phyloP scores from a whole-genome alignment of 305 asterid species.

The Solanum hybrid region DNA sequence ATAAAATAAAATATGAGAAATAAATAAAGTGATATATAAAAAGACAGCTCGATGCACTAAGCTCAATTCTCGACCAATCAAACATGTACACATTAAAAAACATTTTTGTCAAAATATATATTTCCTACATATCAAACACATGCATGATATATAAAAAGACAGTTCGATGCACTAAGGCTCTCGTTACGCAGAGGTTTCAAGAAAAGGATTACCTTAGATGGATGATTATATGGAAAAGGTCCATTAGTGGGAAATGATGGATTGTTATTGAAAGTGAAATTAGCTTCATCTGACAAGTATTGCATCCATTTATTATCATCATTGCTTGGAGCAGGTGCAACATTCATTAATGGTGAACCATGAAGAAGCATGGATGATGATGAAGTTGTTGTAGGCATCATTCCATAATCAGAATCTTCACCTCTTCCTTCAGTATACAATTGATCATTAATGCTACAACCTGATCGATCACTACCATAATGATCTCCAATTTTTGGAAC shows the following conservation, averaged over 20 bases:
- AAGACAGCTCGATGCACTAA: neutral
- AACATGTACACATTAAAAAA: neutral
- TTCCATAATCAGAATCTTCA: conserved; percentile 15
- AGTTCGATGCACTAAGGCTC: neutral
- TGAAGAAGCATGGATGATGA: conserved; percentile 20
- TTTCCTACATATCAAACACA: neutral
- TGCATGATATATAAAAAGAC: neutral
- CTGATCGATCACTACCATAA: conserved; percentile 40
- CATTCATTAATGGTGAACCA: conserved; percentile 14
- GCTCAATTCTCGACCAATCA: neutral
- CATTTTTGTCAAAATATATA: neutral
- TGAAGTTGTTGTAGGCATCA: conserved; percentile 9
- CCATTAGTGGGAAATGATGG: conserved; percentile 16
- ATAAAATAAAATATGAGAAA: neutral
- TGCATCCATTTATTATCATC: conserved; percentile 35
- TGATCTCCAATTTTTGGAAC: conserved; percentile 54
- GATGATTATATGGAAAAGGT: conserved; percentile 21
- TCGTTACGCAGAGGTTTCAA: neutral
- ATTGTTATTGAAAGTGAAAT: conserved; percentile 12
- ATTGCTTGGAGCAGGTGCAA: conserved; percentile 8
- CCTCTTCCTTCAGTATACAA: conserved; percentile 27
- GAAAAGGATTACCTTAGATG: conserved; percentile 25
- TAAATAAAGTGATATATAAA: neutral
- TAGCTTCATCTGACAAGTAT: conserved; percentile 39
- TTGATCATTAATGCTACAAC: conserved; percentile 36